Base-by-base conservation (phyloP, 2,329 filamentous ascomycete genomes). In the Colletotrichum endophyticum region DNA sequence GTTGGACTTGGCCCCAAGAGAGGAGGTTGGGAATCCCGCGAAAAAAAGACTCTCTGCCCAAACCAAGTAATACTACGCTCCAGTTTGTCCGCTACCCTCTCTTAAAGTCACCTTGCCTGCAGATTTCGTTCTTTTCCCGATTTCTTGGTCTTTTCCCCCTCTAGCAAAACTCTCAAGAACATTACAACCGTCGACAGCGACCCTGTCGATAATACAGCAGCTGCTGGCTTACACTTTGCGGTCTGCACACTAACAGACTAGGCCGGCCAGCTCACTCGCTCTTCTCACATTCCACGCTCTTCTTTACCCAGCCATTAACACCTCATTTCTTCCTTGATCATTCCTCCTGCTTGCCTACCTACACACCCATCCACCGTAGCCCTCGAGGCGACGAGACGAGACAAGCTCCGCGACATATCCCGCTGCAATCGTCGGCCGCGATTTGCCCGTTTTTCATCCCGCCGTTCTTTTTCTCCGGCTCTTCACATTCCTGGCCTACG, bases 401-500 rank as follows among this genome's bases (percentile, higher is more conserved):
- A 57, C 44, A 32, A 36, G 34, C 49, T 34, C 34, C 49, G 32
- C 63, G 34, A 22, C 59, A 63, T 34, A 39, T 39, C 22, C 27
- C 25, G 36, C 44, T 44, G 70, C 44, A 61, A 69, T 44, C 12
- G 57, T 61, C 63, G 59, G 32, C 72, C 59, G 44, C 28, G 66
- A 44, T n/a, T 73, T 32, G 36, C 70, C 44, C 22, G 27, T 34
- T 34, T 27, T 30, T 73, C 57, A 44, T 36, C 12, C 62, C 6
- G 61, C 73, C 61, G 44, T 28, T 28, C 67, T 63, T 59, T 63
- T 66, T 75, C 64, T 22, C 6, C 6, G 64, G 63, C 67, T 36
- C 36, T 56, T 66, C 44, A 61, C 66, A 66, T 74, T 76, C 82
- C 87, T 86, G 85, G 82, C 79, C 77, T 80, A 72, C 81, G 79